Base-by-base conservation (phyloP, 495 filamentous ascomycete genomes). In the Neurospora tetraspora region DNA sequence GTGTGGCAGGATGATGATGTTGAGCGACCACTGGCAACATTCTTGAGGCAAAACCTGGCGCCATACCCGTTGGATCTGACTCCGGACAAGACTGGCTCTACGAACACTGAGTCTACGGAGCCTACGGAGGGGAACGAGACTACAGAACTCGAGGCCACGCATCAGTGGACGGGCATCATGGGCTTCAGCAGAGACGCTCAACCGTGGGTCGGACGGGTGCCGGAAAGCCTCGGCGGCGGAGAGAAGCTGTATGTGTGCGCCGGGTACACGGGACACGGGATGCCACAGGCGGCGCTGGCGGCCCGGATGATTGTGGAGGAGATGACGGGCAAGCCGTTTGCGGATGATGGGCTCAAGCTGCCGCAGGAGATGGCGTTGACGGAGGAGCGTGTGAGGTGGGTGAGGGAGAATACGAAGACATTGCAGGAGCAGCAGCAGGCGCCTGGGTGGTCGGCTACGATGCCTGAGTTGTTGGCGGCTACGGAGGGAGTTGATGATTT, bases 141-240 rank as follows among this genome's bases (percentile, higher is more conserved):
- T 34, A 65, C 53, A 38, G 85, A 87, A 74, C 79, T 92, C 39
- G 69, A 81, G 11, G 87, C 91, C 0, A 85, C 84, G 42, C 83
- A 84, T 73, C 86, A 92, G 77, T 97, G 93, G 93, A 91, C 90
- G 0, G 93, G 93, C 0, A 91, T 92, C 71, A 96, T 94, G 93
- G 93, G 90, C 0, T 95, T 90, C 78, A 89, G 85, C 38, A 80
- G 89, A 0, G 93, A 96, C 77, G 82, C 86, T 0, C 80, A 87
- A 27, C 91, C 93, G 0, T 94, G 86, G 89, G 91, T 92, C 20
- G 89, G 89, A 0, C 80, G 79, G 31, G 89, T 90, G 36, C 88
- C 84, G 0, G 79, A 82, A 18, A 79, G 81, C 4, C 73, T 84
- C 16, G 80, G 79, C 31, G 76, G 83, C 73, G 80, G 82, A 59